These are phyloP conservation scores for Coemansia sp. DNA, from an alignment of 371 early-diverging fungal species.

Conservation along the genomic window DNA sequence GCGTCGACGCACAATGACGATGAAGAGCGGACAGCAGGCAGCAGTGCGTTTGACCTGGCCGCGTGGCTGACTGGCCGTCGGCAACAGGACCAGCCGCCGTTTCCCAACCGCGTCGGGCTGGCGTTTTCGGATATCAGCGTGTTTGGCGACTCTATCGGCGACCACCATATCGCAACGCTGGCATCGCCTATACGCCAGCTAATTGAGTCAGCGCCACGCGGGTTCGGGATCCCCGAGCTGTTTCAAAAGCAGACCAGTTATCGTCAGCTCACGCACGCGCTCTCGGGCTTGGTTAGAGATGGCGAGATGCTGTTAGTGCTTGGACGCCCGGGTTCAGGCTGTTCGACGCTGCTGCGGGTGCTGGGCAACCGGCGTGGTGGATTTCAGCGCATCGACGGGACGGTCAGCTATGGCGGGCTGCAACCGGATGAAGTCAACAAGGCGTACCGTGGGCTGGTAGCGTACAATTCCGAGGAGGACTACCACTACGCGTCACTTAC, in stretches of 20 bases:
- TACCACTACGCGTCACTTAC: constrained; percentile 67
- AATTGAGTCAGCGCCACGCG: constrained; percentile 31
- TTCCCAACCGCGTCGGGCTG: constrained; percentile 45
- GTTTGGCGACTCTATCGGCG: constrained; percentile 31
- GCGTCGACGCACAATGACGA: constrained; percentile 6
- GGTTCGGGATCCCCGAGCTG: constrained; percentile 38
- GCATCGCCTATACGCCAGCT: constrained; percentile 52
- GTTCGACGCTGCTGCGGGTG: constrained; percentile 64
- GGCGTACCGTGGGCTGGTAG: constrained; percentile 58
- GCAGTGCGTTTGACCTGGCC: constrained; percentile 23
- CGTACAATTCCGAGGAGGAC: constrained; percentile 72
- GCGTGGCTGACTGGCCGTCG: constrained; percentile 38
- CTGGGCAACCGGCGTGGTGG: constrained; percentile 63
- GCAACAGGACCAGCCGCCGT: constrained; percentile 34
- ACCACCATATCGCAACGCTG: constrained; percentile 43
- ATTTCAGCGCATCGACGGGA: constrained; percentile 58
- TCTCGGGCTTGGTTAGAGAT: constrained; percentile 61
- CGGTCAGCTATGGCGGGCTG: constrained; percentile 60
- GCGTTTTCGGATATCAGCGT: constrained; percentile 35
- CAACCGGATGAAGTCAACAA: constrained; percentile 55
- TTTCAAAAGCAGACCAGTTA: constrained; percentile 15
- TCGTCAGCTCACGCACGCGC: constrained; percentile 56
- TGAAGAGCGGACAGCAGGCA: constrained; percentile 16
- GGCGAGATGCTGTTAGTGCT: constrained; percentile 74
- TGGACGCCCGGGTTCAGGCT: constrained; percentile 71